These are phyloP conservation scores for Triticum dicoccoides DNA, from an alignment of 176 grass and related monocot species.

Conservation along the genomic window DNA sequence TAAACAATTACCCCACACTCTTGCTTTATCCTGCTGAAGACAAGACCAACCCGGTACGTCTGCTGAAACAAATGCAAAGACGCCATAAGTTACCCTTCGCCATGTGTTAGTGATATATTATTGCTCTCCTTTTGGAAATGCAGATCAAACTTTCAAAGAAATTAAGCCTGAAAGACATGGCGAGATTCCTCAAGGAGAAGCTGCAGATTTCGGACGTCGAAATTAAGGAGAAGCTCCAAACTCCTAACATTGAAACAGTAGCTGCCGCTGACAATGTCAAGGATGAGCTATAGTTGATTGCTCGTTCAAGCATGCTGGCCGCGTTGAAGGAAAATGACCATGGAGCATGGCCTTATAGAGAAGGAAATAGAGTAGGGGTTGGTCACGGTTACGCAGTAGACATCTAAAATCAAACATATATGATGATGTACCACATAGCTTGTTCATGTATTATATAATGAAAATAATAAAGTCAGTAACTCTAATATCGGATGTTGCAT, in stretches of 20 bases:
- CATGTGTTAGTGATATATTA: background rate
- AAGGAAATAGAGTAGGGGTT: background rate
- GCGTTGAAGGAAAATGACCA: background rate
- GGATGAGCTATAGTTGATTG: constrained; percentile 48
- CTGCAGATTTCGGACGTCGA: constrained; percentile 28
- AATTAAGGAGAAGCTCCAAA: constrained; percentile 38
- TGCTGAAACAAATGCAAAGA: background rate
- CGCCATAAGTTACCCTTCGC: background rate
- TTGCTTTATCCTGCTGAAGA: constrained; percentile 55
- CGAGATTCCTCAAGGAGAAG: constrained; percentile 44
- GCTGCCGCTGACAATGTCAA: constrained; percentile 18
- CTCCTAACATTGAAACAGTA: constrained; percentile 6
- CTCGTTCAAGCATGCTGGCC: background rate
- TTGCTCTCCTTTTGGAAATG: background rate
- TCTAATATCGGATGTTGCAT: background rate
- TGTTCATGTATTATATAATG: background rate
- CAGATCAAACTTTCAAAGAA: constrained; percentile 82
- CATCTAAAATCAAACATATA: background rate
- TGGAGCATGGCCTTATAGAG: background rate
- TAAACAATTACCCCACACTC: constrained; percentile 64
- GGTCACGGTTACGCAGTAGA: background rate
- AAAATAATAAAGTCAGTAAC: background rate
- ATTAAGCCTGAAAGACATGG: constrained; percentile 45
- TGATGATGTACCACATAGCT: background rate
- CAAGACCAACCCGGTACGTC: constrained; percentile 61